A percentile compares a stretch with the other conserved stretches of the same genome.
These are phyloP conservation scores for Leptographium radiaticola DNA, from an alignment of 2,329 filamentous ascomycete species.

Conservation along the genomic window DNA sequence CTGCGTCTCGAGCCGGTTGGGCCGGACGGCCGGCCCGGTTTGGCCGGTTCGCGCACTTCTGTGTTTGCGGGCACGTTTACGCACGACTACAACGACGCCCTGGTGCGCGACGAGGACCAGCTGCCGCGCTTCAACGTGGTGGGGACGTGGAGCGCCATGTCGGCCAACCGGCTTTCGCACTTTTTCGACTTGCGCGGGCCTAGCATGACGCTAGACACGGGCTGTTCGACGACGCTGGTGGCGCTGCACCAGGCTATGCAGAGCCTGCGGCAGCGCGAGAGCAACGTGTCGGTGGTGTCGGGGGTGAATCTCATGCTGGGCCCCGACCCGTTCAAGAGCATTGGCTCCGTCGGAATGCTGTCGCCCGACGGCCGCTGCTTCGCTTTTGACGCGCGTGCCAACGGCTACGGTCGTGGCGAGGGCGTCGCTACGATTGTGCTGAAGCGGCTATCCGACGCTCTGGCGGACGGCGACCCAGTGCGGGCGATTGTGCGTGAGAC, in stretches of 20 bases:
- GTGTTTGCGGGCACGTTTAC: slow-evolving; percentile 21
- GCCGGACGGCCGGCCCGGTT: slow-evolving; percentile 20
- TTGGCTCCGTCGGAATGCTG: slow-evolving; percentile 5
- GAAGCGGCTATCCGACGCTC: slow-evolving; percentile 22
- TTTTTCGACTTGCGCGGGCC: slow-evolving; percentile 23
- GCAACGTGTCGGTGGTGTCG: slow-evolving; percentile 17
- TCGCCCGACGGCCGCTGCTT: slow-evolving; percentile 14
- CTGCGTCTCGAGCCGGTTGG: slow-evolving; percentile 30
- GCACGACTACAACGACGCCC: slow-evolving; percentile 14
- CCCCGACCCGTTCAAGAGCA: slow-evolving; percentile 15
- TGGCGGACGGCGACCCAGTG: slow-evolving; percentile 12
- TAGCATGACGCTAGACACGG: slow-evolving; percentile 24
- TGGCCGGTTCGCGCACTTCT: slow-evolving; percentile 16
- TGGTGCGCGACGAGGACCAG: slow-evolving; percentile 6
- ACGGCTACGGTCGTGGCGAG: slow-evolving; percentile 34
- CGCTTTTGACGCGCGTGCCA: slow-evolving; percentile 25
- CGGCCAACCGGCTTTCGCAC: slow-evolving; percentile 22
- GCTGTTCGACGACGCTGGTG: slow-evolving; percentile 23
- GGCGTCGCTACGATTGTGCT: slow-evolving; percentile 27
- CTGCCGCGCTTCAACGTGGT: slow-evolving; percentile 13
- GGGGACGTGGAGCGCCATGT: slow-evolving; percentile 16
- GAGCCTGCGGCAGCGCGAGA: slow-evolving; percentile 14
- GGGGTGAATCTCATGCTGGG: slow-evolving; percentile 19
- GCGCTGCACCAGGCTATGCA: slow-evolving; percentile 18
- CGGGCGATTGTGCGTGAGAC: slow-evolving; percentile 20